phyloP scores from a whole-genome alignment of 352 stramenopile genomes.

The Saprolegnia parasitica region DNA sequence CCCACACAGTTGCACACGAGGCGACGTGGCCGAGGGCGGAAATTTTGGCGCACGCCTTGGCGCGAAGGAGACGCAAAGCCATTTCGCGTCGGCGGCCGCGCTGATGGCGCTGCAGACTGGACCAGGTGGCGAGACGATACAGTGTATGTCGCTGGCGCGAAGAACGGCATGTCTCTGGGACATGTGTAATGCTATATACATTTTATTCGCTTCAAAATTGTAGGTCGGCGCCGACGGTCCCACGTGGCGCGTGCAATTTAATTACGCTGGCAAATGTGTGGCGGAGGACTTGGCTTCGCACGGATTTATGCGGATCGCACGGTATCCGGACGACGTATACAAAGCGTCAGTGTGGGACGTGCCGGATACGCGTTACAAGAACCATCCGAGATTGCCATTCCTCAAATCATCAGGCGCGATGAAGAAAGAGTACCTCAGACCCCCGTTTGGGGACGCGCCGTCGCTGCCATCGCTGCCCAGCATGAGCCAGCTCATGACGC shows the following conservation, averaged over 20 bases:
- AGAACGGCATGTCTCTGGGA: background rate
- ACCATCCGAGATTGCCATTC: background rate
- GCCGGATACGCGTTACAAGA: constrained; percentile 11
- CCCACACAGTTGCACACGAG: constrained; percentile 1
- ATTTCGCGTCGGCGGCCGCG: background rate
- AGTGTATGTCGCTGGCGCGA: background rate
- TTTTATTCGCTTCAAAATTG: background rate
- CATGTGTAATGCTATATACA: constrained; percentile 14
- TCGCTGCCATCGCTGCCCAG: constrained; percentile 17
- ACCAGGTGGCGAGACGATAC: background rate
- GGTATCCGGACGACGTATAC: background rate
- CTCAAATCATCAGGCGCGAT: constrained; percentile 7
- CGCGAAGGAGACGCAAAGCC: background rate
- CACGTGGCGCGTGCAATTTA: background rate
- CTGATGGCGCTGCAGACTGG: background rate
- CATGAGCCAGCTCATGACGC: constrained; percentile 23
- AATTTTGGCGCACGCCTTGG: background rate
- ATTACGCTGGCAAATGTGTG: constrained; percentile 4
- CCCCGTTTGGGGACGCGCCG: background rate
- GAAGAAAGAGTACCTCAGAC: constrained; percentile 13
- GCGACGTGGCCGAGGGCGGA: background rate
- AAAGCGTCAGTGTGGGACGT: background rate
- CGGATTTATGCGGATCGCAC: background rate
- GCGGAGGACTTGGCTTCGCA: background rate
- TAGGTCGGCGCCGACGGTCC: background rate